These are phyloP conservation scores for Rubus parviflorus DNA, from an alignment of 306 rosid species.

Conservation along the genomic window DNA sequence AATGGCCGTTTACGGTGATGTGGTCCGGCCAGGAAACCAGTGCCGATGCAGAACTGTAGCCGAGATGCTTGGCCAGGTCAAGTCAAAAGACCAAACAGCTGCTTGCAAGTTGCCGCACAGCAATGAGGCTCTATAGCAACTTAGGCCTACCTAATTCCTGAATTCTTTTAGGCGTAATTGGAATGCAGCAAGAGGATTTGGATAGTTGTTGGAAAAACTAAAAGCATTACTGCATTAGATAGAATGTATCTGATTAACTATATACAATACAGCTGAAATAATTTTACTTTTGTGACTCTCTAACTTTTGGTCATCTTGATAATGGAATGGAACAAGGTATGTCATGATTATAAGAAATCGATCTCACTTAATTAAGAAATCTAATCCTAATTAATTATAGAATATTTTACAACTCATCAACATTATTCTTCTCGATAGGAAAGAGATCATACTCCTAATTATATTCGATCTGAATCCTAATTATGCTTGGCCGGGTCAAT, in stretches of 20 bases:
- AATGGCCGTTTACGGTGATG: slow-evolving; percentile 99
- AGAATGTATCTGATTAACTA: not conserved
- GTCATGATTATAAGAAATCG: not conserved
- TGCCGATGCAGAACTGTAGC: slow-evolving; percentile 89
- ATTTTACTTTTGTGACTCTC: not conserved
- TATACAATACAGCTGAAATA: not conserved
- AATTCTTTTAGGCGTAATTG: not conserved
- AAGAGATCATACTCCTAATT: no score
- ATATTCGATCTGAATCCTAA: no score
- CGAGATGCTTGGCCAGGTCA: slow-evolving; percentile 82
- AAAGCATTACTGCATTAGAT: not conserved
- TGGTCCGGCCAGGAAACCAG: slow-evolving; percentile 80
- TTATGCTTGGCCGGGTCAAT: no score
- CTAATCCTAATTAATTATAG: no score
- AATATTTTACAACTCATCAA: no score
- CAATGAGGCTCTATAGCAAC: slow-evolving; percentile 30
- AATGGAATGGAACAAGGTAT: not conserved
- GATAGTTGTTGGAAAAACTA: not conserved
- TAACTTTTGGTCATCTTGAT: not conserved
- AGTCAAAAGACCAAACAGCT: slow-evolving; percentile 55
- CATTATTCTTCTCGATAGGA: no score
- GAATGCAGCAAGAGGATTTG: not conserved
- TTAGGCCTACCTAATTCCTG: not conserved
- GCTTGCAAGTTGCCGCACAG: slow-evolving; percentile 75
- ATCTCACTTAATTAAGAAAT: no score